Evolutionary conservation across 2,329 filamentous ascomycete species (phyloP), one percentile per base, ranked within the genome.

Genomic region (Cordyceps farinosa): DNA sequence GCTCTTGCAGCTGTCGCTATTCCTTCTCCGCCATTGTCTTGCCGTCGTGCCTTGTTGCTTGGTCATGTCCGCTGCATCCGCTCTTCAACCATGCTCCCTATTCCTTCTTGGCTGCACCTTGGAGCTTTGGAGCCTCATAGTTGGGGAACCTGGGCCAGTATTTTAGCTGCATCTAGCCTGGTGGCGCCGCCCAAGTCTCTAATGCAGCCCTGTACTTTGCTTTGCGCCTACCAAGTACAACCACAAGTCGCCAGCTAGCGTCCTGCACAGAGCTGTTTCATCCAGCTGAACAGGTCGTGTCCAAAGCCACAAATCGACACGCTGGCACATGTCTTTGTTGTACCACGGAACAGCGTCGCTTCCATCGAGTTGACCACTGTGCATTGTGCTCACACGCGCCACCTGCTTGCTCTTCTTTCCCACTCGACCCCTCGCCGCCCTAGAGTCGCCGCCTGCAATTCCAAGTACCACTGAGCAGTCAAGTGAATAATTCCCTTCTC

Each of bases 121-220:
- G n/a, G 17, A 47, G 22, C 22, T 38, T 32, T n/a, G n/a, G 40
- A 50, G 27, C 34, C 47, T 51, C 44, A 34, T 59, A 42, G 34
- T 60, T 34, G 57, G 36, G 22, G 34, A 60, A 51, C 34, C 27
- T 13, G 13, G 11, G 32, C 15, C 56, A 42, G 51, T 30, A 17
- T 30, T 11, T 58, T 44, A 34, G 17, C 57, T 40, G 36, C 48
- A 61, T 52, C 42, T 44, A 34, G 48, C 29, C 57, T 51, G 36
- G 34, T 60, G 57, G 47, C 57, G 47, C 29, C 36, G 2, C 22
- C 22, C 22, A 44, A 50, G 44, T 45, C 11, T 44, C 27, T 44
- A 53, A 60, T 52, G 47, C 48, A 52, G 57, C 57, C 57, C 38
- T 60, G 57, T 52, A 7, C 47, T 52, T 5, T 34, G 32, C 15